Evolutionary conservation across 1,284 basidiomycete species (phyloP), one percentile per base, ranked within the genome.

Genomic region (Trametes pubescens): DNA sequence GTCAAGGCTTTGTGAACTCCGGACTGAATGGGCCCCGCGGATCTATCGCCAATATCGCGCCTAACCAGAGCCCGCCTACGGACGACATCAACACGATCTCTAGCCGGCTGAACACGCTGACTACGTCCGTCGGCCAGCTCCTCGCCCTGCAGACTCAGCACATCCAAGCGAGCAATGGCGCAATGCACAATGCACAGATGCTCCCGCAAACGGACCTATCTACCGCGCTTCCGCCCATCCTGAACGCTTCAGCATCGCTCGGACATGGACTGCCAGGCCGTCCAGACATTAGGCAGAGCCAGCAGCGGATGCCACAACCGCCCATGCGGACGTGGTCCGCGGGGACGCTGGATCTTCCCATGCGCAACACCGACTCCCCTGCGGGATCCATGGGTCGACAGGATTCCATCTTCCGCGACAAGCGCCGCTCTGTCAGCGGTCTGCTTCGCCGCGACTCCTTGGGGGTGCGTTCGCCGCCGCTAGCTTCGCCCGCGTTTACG

Each of bases 91-190:
- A 86, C 10, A 85, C 88, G 51, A 90, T 96, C 46, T 90, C 92
- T 10, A 91, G 92, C 72, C 88, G 93, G 57, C 80, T 95, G 59
- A 90, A 90, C 69, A 92, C 90, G 14, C 80, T 96, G 66, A 95
- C 93, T 32, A 88, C 90, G 0, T 93, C 92, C n/a, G 93, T 96
- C 52, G 91, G 93, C 21, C 94, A 95, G 75, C 82, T 95, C 22
- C 82, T 93, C 21, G 88, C 89, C 11, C 75, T 93, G 38, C 91
- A 93, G 74, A 91, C 88, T 2, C 89, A 92, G 67, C 88, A 90
- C 60, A 81, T 88, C 43, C 85, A 86, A 62, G 75, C 76, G 59
- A 71, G 78, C 40, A 80, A 79, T 35, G 52, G 81, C 32, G 78
- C 78, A 16, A 69, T 77, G 14, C 69, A 70, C 52, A 67, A 59